Evolutionary conservation across 495 filamentous ascomycete genomes (phyloP).

Genomic region (Rusavskia elegans): DNA sequence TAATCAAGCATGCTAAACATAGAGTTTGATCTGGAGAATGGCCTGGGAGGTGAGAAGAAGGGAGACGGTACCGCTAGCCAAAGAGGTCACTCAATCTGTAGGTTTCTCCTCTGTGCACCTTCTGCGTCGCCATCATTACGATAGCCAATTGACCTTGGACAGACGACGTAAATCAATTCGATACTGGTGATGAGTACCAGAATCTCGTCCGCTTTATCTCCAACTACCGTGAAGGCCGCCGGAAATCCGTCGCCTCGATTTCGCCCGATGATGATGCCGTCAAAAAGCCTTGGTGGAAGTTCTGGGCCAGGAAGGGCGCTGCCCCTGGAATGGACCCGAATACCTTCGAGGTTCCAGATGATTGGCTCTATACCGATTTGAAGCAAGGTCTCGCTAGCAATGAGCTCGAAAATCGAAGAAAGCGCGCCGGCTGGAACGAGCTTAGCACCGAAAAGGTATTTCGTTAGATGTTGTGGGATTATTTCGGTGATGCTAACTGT

Average conservation of each 20-base stretch:
- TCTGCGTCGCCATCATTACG: neutral
- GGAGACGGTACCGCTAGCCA: neutral
- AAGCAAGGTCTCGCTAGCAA: conserved; percentile 37
- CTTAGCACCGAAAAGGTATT: conserved; percentile 61
- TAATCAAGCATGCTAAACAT: neutral
- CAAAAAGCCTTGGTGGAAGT: conserved; percentile 41
- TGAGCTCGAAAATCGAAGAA: conserved; percentile 51
- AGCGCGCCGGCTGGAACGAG: conserved; percentile 58
- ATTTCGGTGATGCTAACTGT: neutral
- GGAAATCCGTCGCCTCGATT: conserved; percentile 30
- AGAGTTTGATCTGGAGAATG: conserved; percentile 11
- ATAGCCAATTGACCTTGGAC: neutral
- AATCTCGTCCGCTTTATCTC: conserved; percentile 50
- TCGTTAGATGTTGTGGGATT: conserved; percentile 21
- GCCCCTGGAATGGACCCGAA: conserved; percentile 21
- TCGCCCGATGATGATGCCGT: conserved; percentile 30
- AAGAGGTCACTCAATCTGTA: neutral
- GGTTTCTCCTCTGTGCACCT: neutral
- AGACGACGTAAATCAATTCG: neutral
- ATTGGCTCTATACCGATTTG: conserved; percentile 62
- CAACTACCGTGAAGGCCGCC: conserved; percentile 43
- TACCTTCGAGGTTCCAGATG: conserved; percentile 43
- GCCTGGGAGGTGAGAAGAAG: neutral
- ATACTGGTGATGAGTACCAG: conserved; percentile 29
- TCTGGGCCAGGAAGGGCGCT: conserved; percentile 25